phyloP scores from a whole-genome alignment of 2,329 filamentous ascomycete species.

The Lachnellula arida region DNA sequence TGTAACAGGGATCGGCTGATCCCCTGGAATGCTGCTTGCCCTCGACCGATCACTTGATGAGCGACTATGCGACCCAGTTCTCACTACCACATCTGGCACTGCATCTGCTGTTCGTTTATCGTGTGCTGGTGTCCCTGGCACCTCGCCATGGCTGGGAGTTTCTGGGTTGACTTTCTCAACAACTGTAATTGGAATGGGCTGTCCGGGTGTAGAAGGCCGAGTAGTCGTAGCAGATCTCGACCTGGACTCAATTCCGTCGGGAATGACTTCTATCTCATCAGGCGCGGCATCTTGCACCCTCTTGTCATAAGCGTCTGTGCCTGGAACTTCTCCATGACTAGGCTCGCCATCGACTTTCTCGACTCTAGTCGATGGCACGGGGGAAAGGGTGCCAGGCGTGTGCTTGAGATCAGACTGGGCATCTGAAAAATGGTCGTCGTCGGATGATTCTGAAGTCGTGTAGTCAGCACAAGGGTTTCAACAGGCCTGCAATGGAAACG shows the following conservation, averaged over 20 bases:
- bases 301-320: slow-evolving; percentile 52
- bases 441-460: slow-evolving; percentile 45
- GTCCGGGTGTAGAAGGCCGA: slow-evolving; percentile 21
- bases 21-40: slow-evolving; percentile 29
- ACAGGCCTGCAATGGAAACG: background rate
- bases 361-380: slow-evolving; percentile 51
- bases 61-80: slow-evolving; percentile 21
- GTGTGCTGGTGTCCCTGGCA: slow-evolving; percentile 56
- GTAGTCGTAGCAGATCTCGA: background rate
- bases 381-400: slow-evolving; percentile 42
- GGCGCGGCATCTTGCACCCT: slow-evolving; percentile 54
- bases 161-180: slow-evolving; percentile 52
- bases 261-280: slow-evolving; percentile 51
- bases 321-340: slow-evolving; percentile 57
- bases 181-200: slow-evolving; percentile 51
- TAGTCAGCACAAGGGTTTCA: slow-evolving; percentile 8
- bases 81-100: slow-evolving; percentile 55
- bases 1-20: slow-evolving; percentile 50
- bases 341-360: slow-evolving; percentile 55
- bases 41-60: slow-evolving; percentile 23
- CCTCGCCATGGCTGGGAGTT: slow-evolving; percentile 53
- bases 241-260: slow-evolving; percentile 9
- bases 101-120: slow-evolving; percentile 52
- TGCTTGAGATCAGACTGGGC: slow-evolving; percentile 49
- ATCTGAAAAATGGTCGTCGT: slow-evolving; percentile 67